Evolutionary conservation across 305 asterid genomes (phyloP).

Genomic region (Vinca major): DNA sequence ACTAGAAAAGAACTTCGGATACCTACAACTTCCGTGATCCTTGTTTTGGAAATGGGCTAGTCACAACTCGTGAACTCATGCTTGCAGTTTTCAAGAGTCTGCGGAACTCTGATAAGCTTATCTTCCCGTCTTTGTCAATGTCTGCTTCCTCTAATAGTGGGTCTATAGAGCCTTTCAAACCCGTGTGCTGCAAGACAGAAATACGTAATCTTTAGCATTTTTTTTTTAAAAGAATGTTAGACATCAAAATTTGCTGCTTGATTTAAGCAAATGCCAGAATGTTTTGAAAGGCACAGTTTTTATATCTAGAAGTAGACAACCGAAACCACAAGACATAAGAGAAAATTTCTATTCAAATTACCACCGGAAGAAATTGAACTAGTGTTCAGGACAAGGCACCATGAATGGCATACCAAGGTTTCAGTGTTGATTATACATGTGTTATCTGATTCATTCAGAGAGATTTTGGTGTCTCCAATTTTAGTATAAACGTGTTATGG

Average conservation of each 20-base stretch:
- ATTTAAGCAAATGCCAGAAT: no score
- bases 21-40: conserved; percentile 14
- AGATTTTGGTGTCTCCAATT: no score
- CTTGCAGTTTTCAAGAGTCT: conserved; percentile 93
- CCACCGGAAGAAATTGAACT: no score
- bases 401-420: no score
- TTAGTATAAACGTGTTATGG: no score
- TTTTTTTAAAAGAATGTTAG: neutral
- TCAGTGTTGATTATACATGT: no score
- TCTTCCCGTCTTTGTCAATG: conserved; percentile 83
- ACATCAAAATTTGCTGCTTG: neutral
- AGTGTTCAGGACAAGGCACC: no score
- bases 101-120: conserved; percentile 86
- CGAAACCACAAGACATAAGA: no score
- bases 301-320: no score
- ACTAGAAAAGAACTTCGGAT: conserved; percentile 4
- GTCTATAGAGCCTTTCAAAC: conserved; percentile 72
- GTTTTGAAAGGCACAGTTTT: no score
- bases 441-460: no score
- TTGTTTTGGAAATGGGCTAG: conserved; percentile 19
- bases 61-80: conserved; percentile 29
- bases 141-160: conserved; percentile 95
- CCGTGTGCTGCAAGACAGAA: conserved; percentile 48
- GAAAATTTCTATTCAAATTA: no score
- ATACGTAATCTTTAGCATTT: neutral